phyloP scores from a whole-genome alignment of 169 alveolate species.

The Neospora caninum region DNA sequence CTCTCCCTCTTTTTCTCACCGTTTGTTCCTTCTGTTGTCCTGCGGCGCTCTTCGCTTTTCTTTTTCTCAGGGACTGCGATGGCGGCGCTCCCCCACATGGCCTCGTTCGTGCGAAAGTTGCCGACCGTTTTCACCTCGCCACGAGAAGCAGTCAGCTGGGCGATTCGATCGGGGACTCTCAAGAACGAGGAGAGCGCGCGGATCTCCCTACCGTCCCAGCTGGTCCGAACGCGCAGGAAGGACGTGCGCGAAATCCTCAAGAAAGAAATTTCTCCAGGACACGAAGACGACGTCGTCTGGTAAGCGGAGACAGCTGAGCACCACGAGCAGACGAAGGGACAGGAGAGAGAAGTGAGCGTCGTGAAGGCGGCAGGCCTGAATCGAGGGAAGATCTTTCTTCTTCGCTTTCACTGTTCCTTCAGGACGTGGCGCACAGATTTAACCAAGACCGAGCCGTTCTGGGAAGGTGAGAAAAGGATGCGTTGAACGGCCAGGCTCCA shows the following conservation, averaged over 20 bases:
- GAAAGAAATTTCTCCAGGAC: constrained; percentile 13
- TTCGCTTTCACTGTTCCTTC: neutral
- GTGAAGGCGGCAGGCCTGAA: neutral
- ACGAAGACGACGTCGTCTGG: constrained; percentile 26
- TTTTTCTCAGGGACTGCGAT: constrained; percentile 84
- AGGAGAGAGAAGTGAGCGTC: neutral
- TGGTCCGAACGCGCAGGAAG: constrained; percentile 69
- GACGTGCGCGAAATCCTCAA: neutral
- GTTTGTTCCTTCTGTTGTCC: neutral
- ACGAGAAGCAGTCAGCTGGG: constrained; percentile 86
- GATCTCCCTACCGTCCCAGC: constrained; percentile 84
- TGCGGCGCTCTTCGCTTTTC: neutral
- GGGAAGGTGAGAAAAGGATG: constrained; percentile 74
- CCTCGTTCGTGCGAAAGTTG: constrained; percentile 81
- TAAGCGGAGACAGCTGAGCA: neutral
- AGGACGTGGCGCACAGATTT: constrained; percentile 86
- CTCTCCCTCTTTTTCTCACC: neutral
- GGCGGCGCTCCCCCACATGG: constrained; percentile 92
- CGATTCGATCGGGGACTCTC: constrained; percentile 77
- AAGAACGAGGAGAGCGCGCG: constrained; percentile 86
- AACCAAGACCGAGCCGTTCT: constrained; percentile 80
- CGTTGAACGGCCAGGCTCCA: neutral
- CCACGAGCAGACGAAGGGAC: neutral
- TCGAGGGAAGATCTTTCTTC: neutral
- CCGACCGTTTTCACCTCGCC: constrained; percentile 83